These are phyloP conservation scores for Orbilia javanica DNA, from an alignment of 2,329 filamentous ascomycete genomes.

Conservation along the genomic window DNA sequence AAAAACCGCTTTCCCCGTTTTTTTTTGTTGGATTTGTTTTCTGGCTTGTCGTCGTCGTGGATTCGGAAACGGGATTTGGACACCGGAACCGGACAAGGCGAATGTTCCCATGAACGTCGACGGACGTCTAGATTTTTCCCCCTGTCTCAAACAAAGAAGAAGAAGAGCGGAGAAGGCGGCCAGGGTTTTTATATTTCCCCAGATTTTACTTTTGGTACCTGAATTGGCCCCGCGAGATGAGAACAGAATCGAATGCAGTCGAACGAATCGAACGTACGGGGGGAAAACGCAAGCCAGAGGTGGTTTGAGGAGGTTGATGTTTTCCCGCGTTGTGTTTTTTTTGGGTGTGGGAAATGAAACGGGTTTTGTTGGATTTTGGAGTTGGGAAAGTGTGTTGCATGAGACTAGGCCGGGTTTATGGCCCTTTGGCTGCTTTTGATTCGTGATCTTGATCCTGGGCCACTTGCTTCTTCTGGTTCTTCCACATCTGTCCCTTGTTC, in stretches of 20 bases:
- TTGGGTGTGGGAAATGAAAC: neutral
- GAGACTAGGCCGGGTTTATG: slow-evolving; percentile 17
- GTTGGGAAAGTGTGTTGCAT: slow-evolving; percentile 17
- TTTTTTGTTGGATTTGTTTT: slow-evolving; percentile 17
- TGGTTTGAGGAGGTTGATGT: slow-evolving; percentile 15
- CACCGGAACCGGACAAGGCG: neutral
- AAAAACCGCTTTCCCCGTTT: neutral
- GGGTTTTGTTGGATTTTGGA: slow-evolving; percentile 3
- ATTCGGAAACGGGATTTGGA: slow-evolving; percentile 4
- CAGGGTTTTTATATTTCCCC: too few relatives aligned
- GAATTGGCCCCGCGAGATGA: neutral
- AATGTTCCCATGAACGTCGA: neutral
- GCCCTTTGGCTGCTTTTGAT: neutral
- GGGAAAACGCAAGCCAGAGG: too few relatives aligned
- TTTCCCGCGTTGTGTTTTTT: neutral
- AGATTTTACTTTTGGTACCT: too few relatives aligned
- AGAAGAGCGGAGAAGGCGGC: too few relatives aligned
- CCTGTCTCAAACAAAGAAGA: too few relatives aligned
- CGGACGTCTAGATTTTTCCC: neutral
- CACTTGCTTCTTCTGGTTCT: neutral
- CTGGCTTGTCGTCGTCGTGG: neutral
- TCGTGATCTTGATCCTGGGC: slow-evolving; percentile 3
- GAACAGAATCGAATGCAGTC: neutral
- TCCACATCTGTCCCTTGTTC: too few relatives aligned
- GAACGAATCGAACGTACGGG: neutral